Evolutionary conservation across 1,284 basidiomycete genomes (phyloP), one percentile per base, ranked within the genome.

Genomic region (Sphagnurus paluster): DNA sequence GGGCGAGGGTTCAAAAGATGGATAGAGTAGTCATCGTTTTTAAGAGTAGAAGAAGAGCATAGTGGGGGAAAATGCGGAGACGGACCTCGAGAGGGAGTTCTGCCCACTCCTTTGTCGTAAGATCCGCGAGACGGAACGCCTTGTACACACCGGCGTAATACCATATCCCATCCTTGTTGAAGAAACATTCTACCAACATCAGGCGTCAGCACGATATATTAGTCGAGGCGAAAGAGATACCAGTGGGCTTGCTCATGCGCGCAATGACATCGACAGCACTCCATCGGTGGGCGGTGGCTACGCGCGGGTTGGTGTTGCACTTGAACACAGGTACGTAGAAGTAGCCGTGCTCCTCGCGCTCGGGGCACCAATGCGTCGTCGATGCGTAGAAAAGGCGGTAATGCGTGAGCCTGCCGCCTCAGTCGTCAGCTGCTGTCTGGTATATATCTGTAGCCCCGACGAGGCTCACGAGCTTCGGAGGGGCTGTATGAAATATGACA

Each of bases 61-160:
- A 39, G 24, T 20, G 34, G 30, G 14, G 8, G 32, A 32, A n/a
- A 32, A 32, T n/a, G n/a, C n/a, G n/a, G 35, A 20, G 24, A 57
- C 67, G 29, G 55, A 83, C 87, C 74, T 88, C 85, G 20, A 62
- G 60, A 13, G 81, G 76, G 19, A 89, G 71, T 35, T 74, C 76
- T 17, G 76, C 76, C 81, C 84, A 89, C 61, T 89, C 86, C 46
- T 78, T 78, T 3, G 70, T 62, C 1, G 77, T 79, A 13, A 89
- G 66, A 50, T 86, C 79, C 24, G 80, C 79, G 38, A 90, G 70
- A 42, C 72, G 67, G 57, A 88, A 79, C 1, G 76, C 76, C 43
- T 73, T 77, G 64, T 90, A 90, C 6, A 79, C 72, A n/a, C 87
- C 87, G 11, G 87, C 86, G 49, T 89, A 89, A 60, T 89, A 88